A percentile compares a stretch with the other conserved stretches of the same genome.
These are phyloP conservation scores for Henckelia pumila DNA, from an alignment of 257 asterid species.

Conservation along the genomic window DNA sequence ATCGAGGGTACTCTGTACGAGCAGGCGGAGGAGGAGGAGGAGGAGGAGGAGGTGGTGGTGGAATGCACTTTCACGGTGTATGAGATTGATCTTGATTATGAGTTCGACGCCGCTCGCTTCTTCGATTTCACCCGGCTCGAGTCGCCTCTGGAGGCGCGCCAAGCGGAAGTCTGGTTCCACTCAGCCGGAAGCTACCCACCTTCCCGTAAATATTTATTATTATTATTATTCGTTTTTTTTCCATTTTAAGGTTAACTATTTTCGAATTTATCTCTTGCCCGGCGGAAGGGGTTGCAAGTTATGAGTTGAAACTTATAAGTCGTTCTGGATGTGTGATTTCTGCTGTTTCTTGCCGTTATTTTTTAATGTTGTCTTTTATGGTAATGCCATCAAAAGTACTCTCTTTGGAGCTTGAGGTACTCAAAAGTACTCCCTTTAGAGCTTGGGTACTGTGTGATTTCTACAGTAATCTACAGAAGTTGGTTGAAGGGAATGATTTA, in stretches of 20 bases:
- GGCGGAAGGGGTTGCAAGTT: conserved; percentile 14
- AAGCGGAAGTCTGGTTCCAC: conserved; percentile 82
- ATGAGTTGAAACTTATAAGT: conserved; percentile 16
- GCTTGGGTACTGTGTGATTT: background rate
- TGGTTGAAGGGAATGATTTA: background rate
- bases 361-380: background rate
- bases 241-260: background rate
- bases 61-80: conserved; percentile 61
- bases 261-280: background rate
- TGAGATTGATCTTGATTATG: conserved; percentile 91
- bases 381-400: conserved; percentile 6
- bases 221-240: background rate
- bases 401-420: conserved; percentile 18
- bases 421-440: conserved; percentile 17
- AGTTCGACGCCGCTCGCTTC: conserved; percentile 82
- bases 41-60: conserved; percentile 32
- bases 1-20: conserved; percentile 39
- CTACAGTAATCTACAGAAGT: background rate
- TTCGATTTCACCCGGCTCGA: conserved; percentile 66
- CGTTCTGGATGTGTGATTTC: background rate
- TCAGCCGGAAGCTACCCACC: conserved; percentile 85
- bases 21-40: conserved; percentile 38
- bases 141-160: conserved; percentile 50
- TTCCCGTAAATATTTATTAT: conserved; percentile 61
- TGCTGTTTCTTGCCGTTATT: background rate